A percentile compares a stretch with the other conserved stretches of the same genome.
Conservation (phyloP, 2,329 filamentous ascomycete genomes). For the Botrytis porri region DNA sequence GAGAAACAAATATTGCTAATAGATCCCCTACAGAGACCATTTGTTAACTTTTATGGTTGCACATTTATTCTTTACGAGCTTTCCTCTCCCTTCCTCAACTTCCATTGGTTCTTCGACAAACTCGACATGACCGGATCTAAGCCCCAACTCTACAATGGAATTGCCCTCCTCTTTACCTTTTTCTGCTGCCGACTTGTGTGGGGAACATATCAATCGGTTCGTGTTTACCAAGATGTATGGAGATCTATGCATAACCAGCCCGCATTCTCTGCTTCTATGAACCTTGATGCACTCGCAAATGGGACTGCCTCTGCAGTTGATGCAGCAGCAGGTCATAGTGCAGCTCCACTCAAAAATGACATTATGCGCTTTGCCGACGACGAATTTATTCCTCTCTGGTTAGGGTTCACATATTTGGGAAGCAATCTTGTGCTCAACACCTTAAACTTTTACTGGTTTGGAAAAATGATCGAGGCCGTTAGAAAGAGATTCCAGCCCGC, state of each 20-base stretch:
- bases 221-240: slow-evolving; percentile 70
- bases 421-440: slow-evolving; percentile 71
- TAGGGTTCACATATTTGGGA: slow-evolving; percentile 63
- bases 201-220: slow-evolving; percentile 69
- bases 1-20: neutral
- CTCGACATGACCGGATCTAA: slow-evolving; percentile 72
- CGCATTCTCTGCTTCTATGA: slow-evolving; percentile 34
- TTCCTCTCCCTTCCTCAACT: slow-evolving; percentile 79
- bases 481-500: slow-evolving; percentile 68
- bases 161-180: slow-evolving; percentile 69
- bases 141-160: slow-evolving; percentile 74
- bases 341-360: slow-evolving; percentile 36
- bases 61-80: slow-evolving; percentile 87
- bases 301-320: slow-evolving; percentile 40
- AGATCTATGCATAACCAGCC: slow-evolving; percentile 49
- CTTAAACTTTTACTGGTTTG: slow-evolving; percentile 82
- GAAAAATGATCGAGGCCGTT: slow-evolving; percentile 80
- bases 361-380: slow-evolving; percentile 51
- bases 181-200: slow-evolving; percentile 75
- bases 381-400: slow-evolving; percentile 64
- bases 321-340: slow-evolving; percentile 33
- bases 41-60: slow-evolving; percentile 77
- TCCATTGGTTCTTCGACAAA: slow-evolving; percentile 93
- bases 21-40: slow-evolving; percentile 59
- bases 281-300: slow-evolving; percentile 38